Conservation (phyloP, 768 basidiomycete species). For the Kockovaella imperatae region DNA sequence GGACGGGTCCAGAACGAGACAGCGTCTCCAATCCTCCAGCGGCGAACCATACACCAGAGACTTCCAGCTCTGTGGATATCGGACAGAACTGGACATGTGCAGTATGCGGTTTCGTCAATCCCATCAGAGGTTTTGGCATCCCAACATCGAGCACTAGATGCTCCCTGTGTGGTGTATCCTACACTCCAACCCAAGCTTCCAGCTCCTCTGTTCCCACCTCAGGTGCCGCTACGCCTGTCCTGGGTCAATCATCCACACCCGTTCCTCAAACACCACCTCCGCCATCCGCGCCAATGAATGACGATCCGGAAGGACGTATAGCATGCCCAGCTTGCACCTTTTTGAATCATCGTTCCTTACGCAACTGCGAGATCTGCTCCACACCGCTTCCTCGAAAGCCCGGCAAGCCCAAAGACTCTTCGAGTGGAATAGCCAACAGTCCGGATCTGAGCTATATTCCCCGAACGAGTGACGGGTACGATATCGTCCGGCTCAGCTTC, state of each 20-base stretch:
- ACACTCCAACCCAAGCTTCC: constrained; percentile 4
- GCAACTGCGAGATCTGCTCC: constrained; percentile 75
- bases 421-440: not conserved
- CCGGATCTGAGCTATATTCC: not conserved
- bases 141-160: constrained; percentile 47
- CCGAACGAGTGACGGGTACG: no score
- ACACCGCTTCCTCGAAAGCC: constrained; percentile 52
- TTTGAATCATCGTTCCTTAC: constrained; percentile 69
- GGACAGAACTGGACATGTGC: constrained; percentile 52
- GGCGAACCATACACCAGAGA: constrained; percentile 33
- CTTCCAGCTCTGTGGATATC: not conserved
- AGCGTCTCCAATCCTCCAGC: constrained; percentile 22
- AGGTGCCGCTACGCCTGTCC: constrained; percentile 12
- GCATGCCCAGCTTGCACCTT: constrained; percentile 87
- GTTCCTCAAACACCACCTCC: constrained; percentile 1
- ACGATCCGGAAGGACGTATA: constrained; percentile 45
- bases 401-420: no score
- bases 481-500: constrained; percentile 73
- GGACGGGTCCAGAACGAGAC: not conserved
- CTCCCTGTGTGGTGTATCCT: constrained; percentile 67
- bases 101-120: constrained; percentile 79
- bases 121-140: constrained; percentile 50
- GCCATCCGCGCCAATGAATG: not conserved
- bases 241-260: not conserved
- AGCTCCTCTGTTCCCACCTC: constrained; percentile 8